phyloP scores from a whole-genome alignment of 768 basidiomycete genomes.

The Amanita inopinata region DNA sequence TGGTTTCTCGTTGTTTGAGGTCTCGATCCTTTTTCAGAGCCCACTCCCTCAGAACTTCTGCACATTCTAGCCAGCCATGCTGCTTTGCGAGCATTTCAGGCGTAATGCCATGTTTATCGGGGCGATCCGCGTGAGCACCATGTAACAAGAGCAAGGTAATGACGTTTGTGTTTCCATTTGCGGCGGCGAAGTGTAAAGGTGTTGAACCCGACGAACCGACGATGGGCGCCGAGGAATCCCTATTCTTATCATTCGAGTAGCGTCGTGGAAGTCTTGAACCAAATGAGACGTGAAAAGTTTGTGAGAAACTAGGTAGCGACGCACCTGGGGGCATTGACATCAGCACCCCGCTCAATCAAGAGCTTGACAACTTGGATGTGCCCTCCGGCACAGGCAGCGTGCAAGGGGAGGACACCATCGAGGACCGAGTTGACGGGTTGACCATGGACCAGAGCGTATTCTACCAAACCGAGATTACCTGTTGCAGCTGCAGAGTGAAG shows the following conservation, averaged over 20 bases:
- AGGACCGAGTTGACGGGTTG: conserved; percentile 96
- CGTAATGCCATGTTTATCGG: conserved; percentile 89
- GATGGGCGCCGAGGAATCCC: conserved; percentile 59
- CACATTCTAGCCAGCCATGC: conserved; percentile 74
- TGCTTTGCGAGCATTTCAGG: conserved; percentile 77
- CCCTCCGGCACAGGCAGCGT: conserved; percentile 90
- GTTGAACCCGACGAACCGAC: conserved; percentile 84
- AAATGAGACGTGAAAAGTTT: conserved; percentile 10
- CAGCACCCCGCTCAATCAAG: conserved; percentile 90
- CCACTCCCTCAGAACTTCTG: conserved; percentile 63
- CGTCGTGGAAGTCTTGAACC: conserved; percentile 56
- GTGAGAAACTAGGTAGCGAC: conserved; percentile 16
- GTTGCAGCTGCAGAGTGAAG: conserved; percentile 70
- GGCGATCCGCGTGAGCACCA: conserved; percentile 71
- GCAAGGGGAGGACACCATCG: conserved; percentile 93
- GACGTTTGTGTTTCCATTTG: conserved; percentile 80
- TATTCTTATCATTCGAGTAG: conserved; percentile 60
- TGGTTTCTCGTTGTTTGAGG: conserved; percentile 40
- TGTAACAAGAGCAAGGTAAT: conserved; percentile 73
- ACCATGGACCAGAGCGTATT: conserved; percentile 87
- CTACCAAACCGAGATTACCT: conserved; percentile 88
- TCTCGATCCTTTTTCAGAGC: conserved; percentile 51
- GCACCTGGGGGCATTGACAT: conserved; percentile 91
- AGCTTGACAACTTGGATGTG: conserved; percentile 81
- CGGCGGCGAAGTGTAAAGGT: conserved; percentile 93